A percentile compares a stretch with the other conserved stretches of the same genome.
These are phyloP conservation scores for Paxillus involutus DNA, from an alignment of 768 basidiomycete genomes.

Conservation along the genomic window DNA sequence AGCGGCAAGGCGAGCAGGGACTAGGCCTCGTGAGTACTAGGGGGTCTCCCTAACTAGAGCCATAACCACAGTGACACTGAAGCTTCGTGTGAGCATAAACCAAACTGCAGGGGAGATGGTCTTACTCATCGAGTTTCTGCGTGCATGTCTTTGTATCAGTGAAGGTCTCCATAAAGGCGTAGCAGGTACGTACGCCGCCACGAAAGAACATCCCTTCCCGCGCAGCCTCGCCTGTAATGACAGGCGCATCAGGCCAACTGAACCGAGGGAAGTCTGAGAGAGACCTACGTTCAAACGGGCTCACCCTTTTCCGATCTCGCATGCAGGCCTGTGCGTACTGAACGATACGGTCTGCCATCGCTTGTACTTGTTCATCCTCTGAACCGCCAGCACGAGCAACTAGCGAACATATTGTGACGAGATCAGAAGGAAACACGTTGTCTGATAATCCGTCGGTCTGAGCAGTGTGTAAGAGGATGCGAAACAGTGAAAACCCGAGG, in stretches of 20 bases:
- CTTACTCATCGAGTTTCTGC: slow-evolving; percentile 83
- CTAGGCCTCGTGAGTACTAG: slow-evolving; percentile 20
- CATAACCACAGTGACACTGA: slow-evolving; percentile 70
- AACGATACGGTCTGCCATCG: slow-evolving; percentile 71
- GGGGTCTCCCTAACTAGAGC: slow-evolving; percentile 65
- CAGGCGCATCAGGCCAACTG: slow-evolving; percentile 4
- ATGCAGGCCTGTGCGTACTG: slow-evolving; percentile 71
- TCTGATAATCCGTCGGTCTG: slow-evolving; percentile 59
- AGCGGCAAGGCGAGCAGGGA: not conserved
- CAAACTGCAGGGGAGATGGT: slow-evolving; percentile 5
- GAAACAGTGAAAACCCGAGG: not conserved
- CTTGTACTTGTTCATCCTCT: slow-evolving; percentile 64
- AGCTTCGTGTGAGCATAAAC: slow-evolving; percentile 9
- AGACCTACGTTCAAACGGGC: slow-evolving; percentile 72
- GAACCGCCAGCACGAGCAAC: slow-evolving; percentile 54
- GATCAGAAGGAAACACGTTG: slow-evolving; percentile 65
- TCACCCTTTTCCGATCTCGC: slow-evolving; percentile 59
- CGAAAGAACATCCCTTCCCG: slow-evolving; percentile 62
- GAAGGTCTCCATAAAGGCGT: slow-evolving; percentile 7
- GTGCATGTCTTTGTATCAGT: slow-evolving; percentile 3
- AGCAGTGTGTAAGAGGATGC: slow-evolving; percentile 4
- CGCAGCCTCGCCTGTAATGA: slow-evolving; percentile 54
- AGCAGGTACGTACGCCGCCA: slow-evolving; percentile 65
- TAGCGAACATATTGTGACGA: slow-evolving; percentile 68
- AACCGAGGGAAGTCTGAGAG: not conserved